Percentiles rank a stretch among this genome's conserved stretches.
Conservation (phyloP, 1,284 basidiomycete species). For the Mycosarcoma mackinlayi region DNA sequence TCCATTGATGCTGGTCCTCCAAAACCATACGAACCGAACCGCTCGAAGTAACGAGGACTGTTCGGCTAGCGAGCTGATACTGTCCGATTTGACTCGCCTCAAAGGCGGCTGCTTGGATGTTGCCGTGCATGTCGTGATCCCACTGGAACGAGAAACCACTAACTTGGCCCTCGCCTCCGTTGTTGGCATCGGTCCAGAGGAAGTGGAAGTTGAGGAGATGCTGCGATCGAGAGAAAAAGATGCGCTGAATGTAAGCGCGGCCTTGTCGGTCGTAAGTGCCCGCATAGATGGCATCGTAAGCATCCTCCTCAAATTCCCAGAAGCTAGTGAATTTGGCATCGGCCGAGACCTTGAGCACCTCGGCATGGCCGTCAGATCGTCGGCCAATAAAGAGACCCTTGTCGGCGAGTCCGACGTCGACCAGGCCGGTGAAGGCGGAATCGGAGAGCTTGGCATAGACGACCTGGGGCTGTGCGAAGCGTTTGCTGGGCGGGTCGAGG, state of each 20-base stretch:
- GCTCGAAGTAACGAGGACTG: conserved; percentile 79
- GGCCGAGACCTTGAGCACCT: conserved; percentile 54
- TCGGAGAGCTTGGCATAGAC: conserved; percentile 46
- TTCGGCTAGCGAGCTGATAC: conserved; percentile 71
- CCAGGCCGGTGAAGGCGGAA: conserved; percentile 35
- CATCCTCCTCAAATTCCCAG: conserved; percentile 66
- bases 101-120: conserved; percentile 72
- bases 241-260: conserved; percentile 75
- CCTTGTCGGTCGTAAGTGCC: conserved; percentile 76
- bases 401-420: conserved; percentile 58
- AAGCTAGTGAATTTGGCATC: conserved; percentile 46
- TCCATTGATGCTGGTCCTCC: conserved; percentile 77
- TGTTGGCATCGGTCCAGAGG: conserved; percentile 73
- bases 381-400: conserved; percentile 55
- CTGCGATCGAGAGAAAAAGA: conserved; percentile 72
- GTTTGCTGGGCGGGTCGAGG: conserved; percentile 44
- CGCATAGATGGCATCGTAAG: conserved; percentile 64
- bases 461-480: conserved; percentile 46
- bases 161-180: conserved; percentile 73
- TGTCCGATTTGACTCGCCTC: conserved; percentile 72
- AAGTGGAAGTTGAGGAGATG: conserved; percentile 72
- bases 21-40: conserved; percentile 83
- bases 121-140: conserved; percentile 78
- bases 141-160: conserved; percentile 79
- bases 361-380: conserved; percentile 52